These are phyloP conservation scores for Russula brevipes DNA, from an alignment of 768 basidiomycete species.

Conservation along the genomic window DNA sequence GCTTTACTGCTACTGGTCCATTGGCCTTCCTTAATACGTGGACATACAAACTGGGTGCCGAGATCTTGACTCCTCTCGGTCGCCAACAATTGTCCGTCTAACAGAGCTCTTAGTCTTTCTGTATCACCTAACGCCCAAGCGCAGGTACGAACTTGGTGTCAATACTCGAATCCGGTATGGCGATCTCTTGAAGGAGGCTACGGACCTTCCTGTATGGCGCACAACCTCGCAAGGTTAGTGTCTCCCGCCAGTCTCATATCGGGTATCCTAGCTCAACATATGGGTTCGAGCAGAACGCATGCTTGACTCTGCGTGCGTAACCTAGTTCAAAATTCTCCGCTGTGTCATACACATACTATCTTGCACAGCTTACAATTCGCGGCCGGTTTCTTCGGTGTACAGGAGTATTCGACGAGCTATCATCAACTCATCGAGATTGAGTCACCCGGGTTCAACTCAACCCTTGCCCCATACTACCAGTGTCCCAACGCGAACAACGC, in stretches of 20 bases:
- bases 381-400: slow-evolving; percentile 46
- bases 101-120: not conserved
- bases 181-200: slow-evolving; percentile 39
- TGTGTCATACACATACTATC: not conserved
- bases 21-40: slow-evolving; percentile 43
- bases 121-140: not conserved
- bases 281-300: slow-evolving; percentile 29
- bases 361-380: slow-evolving; percentile 43
- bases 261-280: not conserved
- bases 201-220: slow-evolving; percentile 45
- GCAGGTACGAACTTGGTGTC: slow-evolving; percentile 41
- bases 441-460: slow-evolving; percentile 42
- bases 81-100: slow-evolving; percentile 36
- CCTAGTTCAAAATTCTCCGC: not conserved
- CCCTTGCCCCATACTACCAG: slow-evolving; percentile 39
- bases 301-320: slow-evolving; percentile 33
- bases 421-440: slow-evolving; percentile 47
- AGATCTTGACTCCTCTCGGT: slow-evolving; percentile 46
- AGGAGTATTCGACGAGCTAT: slow-evolving; percentile 38
- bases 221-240: slow-evolving; percentile 40
- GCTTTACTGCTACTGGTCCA: slow-evolving; percentile 34
- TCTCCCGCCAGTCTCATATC: not conserved
- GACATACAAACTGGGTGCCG: slow-evolving; percentile 43
- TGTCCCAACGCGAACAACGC: slow-evolving; percentile 33
- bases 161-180: slow-evolving; percentile 45